Conservation (phyloP, 2,329 filamentous ascomycete genomes). For the Thielaviopsis punctulata region DNA sequence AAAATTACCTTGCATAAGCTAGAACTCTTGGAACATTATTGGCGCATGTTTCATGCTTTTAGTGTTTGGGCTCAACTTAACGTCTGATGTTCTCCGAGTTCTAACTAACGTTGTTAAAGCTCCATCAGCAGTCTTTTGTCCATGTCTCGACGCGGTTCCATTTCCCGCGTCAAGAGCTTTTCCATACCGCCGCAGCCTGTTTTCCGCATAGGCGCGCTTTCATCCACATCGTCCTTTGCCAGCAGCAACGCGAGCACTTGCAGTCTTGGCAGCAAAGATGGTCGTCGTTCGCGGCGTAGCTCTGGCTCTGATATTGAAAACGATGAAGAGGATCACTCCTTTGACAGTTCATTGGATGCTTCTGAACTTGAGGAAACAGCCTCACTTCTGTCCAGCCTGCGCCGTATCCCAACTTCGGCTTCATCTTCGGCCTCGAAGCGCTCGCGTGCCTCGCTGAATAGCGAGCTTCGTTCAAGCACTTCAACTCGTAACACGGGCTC, state of each 20-base stretch:
- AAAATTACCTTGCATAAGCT: too few species aligned
- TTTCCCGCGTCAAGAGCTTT: conserved; percentile 10
- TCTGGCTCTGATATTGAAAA: conserved; percentile 24
- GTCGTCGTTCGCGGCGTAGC: conserved; percentile 16
- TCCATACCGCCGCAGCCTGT: conserved; percentile 6
- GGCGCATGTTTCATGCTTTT: too few species aligned
- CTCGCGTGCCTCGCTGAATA: conserved; percentile 17
- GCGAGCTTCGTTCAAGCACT: not conserved
- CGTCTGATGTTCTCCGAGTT: not conserved
- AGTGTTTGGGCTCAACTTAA: too few species aligned
- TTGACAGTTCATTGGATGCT: conserved; percentile 7
- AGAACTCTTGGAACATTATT: too few species aligned
- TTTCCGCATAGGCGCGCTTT: conserved; percentile 7
- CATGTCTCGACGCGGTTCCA: conserved; percentile 8
- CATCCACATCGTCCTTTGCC: conserved; percentile 7
- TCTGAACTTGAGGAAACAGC: conserved; percentile 6
- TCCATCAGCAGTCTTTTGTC: conserved; percentile 1
- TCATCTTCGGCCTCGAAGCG: conserved; percentile 43
- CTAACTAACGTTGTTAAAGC: conserved; percentile 4
- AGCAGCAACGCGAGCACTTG: conserved; percentile 9
- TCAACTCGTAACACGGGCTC: conserved; percentile 33
- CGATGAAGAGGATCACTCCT: conserved; percentile 5
- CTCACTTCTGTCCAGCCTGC: conserved; percentile 39
- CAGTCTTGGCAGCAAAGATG: conserved; percentile 15
- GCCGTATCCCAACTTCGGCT: conserved; percentile 41